Evolutionary conservation across 176 grass and related monocot species (phyloP), one percentile per base, ranked within the genome.

Genomic region (Lolium multiflorum): DNA sequence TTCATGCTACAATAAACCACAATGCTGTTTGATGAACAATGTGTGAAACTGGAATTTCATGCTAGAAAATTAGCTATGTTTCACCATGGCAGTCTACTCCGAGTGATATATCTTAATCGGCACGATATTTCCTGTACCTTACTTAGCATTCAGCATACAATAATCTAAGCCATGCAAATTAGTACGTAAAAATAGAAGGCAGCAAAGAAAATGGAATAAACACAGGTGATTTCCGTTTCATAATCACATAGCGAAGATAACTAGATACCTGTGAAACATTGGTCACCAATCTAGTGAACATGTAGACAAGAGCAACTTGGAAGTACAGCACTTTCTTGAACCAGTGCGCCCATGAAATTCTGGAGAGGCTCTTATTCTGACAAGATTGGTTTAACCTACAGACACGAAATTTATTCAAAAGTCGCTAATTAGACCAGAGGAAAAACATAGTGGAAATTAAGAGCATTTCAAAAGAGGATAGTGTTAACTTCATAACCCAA

Each of bases 241-340:
- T 87, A 39, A 54, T 74, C 41, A 70, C 4, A 39, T 55, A 78
- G 11, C 28, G 58, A 69, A 86, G 62, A 77, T 62, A 82, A 83
- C 9, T 86, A 35, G 15, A 84, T 75, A 96, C 97, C 97, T 98
- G 97, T 81, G 97, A 99, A 89, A 99, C 94, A 90, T 99, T 99
- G 38, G 94, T 96, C 39, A 94, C 89, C 69, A 99, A 91, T 90
- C 97, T 91, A 78, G 92, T 99, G 77, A 94, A 83, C 77, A 88
- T 94, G 88, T 98, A 99, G 17, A 96, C 94, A 41, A 99, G 84
- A 80, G 94, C 97, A 92, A 99, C 97, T 92, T 99, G 97, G 78
- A 92, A 99, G 71, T 98, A 98, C 62, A 98, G 67, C 72, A 91
- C n/a, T 85, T 96, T 98, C 71, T 91, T 96, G 87, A 98, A 98